phyloP scores from a whole-genome alignment of 2,329 filamentous ascomycete genomes.

The Alternaria consortialis region DNA sequence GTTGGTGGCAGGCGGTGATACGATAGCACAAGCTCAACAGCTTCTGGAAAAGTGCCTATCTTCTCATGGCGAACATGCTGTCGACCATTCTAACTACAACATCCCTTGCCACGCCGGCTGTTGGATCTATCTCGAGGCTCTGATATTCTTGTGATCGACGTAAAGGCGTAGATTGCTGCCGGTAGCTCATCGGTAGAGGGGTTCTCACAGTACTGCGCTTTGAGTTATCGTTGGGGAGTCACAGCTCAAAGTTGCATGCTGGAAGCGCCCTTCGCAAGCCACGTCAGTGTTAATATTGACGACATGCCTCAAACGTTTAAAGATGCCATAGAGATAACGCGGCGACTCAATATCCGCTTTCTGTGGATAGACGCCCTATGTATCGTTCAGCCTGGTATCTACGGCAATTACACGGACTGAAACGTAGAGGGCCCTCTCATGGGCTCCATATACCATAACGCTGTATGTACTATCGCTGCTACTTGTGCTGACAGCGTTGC shows the following conservation, averaged over 20 bases:
- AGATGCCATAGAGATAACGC: neutral
- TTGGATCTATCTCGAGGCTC: neutral
- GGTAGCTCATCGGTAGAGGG: neutral
- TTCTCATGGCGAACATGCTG: neutral
- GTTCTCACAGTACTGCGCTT: neutral
- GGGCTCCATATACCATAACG: slow-evolving; percentile 4
- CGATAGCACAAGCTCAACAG: neutral
- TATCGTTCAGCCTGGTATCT: slow-evolving; percentile 7
- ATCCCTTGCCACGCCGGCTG: neutral
- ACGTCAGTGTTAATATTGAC: neutral
- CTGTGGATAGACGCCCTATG: slow-evolving; percentile 18
- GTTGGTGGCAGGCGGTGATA: neutral
- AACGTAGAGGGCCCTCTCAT: slow-evolving; percentile 2
- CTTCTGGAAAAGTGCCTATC: neutral
- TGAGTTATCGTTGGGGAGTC: slow-evolving; percentile 5
- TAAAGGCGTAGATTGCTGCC: neutral
- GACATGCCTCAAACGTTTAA: slow-evolving; percentile 11
- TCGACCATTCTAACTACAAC: neutral
- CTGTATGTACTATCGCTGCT: slow-evolving; percentile 2
- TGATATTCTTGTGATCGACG: neutral
- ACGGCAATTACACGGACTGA: neutral
- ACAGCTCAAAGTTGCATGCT: neutral
- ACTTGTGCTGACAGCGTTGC: neutral
- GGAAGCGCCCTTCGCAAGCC: neutral
- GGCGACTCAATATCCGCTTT: neutral